Evolutionary conservation across 1,284 basidiomycete species (phyloP), one percentile per base, ranked within the genome.

Genomic region (Cryptococcus depauperatus): DNA sequence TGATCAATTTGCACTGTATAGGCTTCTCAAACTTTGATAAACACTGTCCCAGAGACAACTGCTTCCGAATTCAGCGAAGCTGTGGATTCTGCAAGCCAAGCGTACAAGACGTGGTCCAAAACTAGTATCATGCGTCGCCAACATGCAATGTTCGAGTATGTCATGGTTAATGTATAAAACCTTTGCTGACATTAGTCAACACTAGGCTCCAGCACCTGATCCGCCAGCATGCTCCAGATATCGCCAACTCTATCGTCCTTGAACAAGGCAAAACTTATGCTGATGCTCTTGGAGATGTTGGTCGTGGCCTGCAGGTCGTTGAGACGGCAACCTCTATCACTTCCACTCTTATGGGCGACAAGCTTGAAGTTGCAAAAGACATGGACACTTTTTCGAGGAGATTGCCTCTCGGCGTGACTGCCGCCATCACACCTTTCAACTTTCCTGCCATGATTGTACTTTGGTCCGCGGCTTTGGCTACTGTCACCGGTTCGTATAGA

Each of bases 261-360:
- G 90, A 93, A 68, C 90, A 93, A 70, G 89, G 89, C 35, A 93
- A 93, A 71, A 92, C 89, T 1, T 73, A 84, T 42, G 78, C 69
- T 79, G 92, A 96, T 73, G 92, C 92, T 1, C 87, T 89, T 55
- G 92, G 92, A 1, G 93, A 98, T 68, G 79, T 98, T 32, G 79
- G 91, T 10, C 85, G 93, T 35, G 92, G 92, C 41, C 75, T 97
- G 10, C 48, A 96, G 70, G 93, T 98, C 7, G 91, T 95, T 23
- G 93, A 98, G 67, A 81, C 82, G 11, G 85, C 90, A 19, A 80
- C 82, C 42, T 83, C 81, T 26, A 83, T 91, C 56, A 89, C 93
- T 1, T 82, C 82, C 1, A 83, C 81, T 11, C 71, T 97, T 19
- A 75, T 95, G 41, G 92, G 89, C 3, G 85, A 95, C 54, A 89